phyloP scores from a whole-genome alignment of 2,329 filamentous ascomycete genomes.

The Colletotrichum incanum region DNA sequence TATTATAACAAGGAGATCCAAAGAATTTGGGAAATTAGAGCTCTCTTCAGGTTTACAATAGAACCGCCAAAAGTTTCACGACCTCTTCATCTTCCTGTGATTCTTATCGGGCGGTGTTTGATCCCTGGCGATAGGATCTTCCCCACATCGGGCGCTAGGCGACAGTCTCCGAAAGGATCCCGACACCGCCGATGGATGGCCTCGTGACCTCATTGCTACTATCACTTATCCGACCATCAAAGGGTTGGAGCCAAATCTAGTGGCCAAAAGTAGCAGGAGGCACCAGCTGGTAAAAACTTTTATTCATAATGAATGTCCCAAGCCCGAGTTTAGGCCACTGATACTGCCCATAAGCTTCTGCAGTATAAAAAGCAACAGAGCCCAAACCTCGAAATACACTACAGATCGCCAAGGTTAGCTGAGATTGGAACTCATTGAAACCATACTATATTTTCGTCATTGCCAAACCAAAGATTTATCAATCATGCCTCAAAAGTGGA shows the following conservation, averaged over 20 bases:
- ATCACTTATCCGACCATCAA: slow-evolving; percentile 4
- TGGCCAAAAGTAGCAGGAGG: not conserved
- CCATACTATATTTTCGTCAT: too few relatives aligned
- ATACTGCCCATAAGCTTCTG: not conserved
- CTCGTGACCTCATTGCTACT: not conserved
- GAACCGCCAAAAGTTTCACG: not conserved
- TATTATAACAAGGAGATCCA: not conserved
- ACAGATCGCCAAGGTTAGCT: too few relatives aligned
- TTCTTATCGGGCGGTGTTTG: slow-evolving; percentile 17
- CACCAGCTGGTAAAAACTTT: too few relatives aligned
- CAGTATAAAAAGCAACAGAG: too few relatives aligned
- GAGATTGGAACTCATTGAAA: too few relatives aligned
- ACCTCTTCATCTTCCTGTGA: not conserved
- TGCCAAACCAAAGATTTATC: too few relatives aligned
- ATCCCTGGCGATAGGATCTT: not conserved
- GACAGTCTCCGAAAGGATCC: slow-evolving; percentile 11
- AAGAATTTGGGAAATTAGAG: not conserved
- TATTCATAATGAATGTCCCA: not conserved
- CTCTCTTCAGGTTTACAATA: not conserved
- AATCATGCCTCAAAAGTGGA: too few relatives aligned
- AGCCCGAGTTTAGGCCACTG: not conserved
- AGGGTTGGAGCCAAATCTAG: not conserved
- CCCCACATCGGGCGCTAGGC: slow-evolving; percentile 1
- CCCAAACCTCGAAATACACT: too few relatives aligned
- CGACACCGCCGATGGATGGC: not conserved